A percentile compares a stretch with the other conserved stretches of the same genome.
These are phyloP conservation scores for Pyrenochaeta sp. DNA, from an alignment of 2,329 filamentous ascomycete species.

Conservation along the genomic window DNA sequence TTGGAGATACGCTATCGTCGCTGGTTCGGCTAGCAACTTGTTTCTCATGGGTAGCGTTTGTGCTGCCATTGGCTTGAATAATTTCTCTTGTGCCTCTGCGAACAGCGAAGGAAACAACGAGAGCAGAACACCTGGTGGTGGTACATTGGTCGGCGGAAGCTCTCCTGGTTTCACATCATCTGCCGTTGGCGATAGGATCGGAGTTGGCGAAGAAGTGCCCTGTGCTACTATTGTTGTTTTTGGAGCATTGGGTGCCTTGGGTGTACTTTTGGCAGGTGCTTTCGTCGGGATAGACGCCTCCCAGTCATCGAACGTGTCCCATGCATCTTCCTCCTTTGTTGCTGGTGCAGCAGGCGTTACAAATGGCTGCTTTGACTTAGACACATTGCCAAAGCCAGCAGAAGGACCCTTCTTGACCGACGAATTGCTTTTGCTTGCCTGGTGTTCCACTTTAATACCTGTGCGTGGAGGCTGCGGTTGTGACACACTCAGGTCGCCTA, in stretches of 20 bases:
- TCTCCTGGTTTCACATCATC: constrained; percentile 36
- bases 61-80: constrained; percentile 71
- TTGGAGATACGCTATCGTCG: constrained; percentile 68
- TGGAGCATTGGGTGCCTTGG: constrained; percentile 5
- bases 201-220: constrained; percentile 12
- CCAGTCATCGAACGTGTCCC: constrained; percentile 57
- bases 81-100: constrained; percentile 66
- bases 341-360: constrained; percentile 6
- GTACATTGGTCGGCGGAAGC: constrained; percentile 80
- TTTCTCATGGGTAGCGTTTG: constrained; percentile 67
- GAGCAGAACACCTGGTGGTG: constrained; percentile 84
- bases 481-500: constrained; percentile 36
- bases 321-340: constrained; percentile 43
- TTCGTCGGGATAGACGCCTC: constrained; percentile 43
- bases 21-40: constrained; percentile 68
- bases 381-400: constrained; percentile 22
- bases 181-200: constrained; percentile 28
- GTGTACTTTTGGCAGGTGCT: constrained; percentile 11
- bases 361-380: constrained; percentile 9
- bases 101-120: constrained; percentile 78
- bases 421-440: background rate
- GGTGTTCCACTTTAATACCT: background rate
- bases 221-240: constrained; percentile 4
- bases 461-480: constrained; percentile 16
- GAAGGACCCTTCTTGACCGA: constrained; percentile 15